Evolutionary conservation across 75 land plant genomes (phyloP).

Genomic region (Sequoiadendron giganteum): DNA sequence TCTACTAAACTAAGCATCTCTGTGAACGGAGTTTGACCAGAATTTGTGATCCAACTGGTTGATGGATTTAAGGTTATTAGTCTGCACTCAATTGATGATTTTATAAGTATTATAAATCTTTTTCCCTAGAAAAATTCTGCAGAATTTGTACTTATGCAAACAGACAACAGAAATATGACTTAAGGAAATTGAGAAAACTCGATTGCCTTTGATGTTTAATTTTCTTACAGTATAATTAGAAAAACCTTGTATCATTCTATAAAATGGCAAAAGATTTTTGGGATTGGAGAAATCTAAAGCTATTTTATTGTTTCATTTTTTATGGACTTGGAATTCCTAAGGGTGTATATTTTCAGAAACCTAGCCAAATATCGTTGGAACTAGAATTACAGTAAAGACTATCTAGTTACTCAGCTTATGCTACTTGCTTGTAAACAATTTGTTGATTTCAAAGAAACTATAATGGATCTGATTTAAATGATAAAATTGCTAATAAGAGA

Average conservation of each 20-base stretch:
- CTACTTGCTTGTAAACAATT: neutral
- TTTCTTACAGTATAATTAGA: neutral
- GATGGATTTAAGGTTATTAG: too few relatives aligned
- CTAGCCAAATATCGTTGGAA: neutral
- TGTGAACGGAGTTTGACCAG: too few relatives aligned
- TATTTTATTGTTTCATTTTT: neutral
- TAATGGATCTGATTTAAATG: too few relatives aligned
- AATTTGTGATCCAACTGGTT: too few relatives aligned
- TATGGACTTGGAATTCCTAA: neutral
- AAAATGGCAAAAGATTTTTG: neutral
- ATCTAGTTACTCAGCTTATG: neutral
- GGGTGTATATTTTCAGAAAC: neutral
- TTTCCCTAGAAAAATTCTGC: too few relatives aligned
- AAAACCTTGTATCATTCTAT: neutral
- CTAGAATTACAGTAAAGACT: neutral
- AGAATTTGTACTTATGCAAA: too few relatives aligned
- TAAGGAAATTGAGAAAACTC: neutral
- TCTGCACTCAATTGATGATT: too few relatives aligned
- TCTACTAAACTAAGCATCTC: too few relatives aligned
- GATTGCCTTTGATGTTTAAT: neutral
- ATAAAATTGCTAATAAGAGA: neutral
- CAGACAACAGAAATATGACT: too few relatives aligned
- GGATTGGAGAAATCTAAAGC: neutral
- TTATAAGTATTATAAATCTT: too few relatives aligned
- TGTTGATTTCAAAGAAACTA: neutral